Base-by-base conservation (phyloP, 768 basidiomycete genomes). In the Coprinellus aureogranulatus region DNA sequence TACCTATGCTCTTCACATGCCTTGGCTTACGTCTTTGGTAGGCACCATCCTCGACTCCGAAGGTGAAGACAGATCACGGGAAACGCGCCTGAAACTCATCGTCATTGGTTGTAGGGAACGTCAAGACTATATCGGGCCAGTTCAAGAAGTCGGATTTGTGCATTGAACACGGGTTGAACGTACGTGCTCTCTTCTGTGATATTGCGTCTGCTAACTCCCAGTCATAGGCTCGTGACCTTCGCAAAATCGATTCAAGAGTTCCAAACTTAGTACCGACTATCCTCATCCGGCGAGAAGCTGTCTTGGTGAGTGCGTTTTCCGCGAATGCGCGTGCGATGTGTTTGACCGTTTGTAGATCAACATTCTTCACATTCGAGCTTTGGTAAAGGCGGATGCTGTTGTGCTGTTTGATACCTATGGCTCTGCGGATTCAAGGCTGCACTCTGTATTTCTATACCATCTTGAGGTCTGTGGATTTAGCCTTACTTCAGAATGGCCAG, bases 221-320 rank as follows among this genome's bases (percentile, higher is more conserved):
- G 54, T 59, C 49, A 49, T 64, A 94, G 91, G 89, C 94, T 64
- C 89, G 96, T 80, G 96, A 98, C 77, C 79, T 98, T 23, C 88
- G 96, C 54, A 97, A 98, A 78, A 91, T 98, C 63, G 96, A 98
- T 75, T 94, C 92, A 3, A 81, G 93, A 63, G 83, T 94, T 62
- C 94, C 95, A 34, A 97, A 95, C 72, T 85, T 96, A 56, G 90
- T 98, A 18, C 94, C 95, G 40, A 94, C 94, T 41, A 95, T 98
- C 65, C 83, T 98, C 56, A 84, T 90, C 53, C 82, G 96, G 62
- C 89, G 87, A 66, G 88, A 92, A 72, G 92, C 90, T 47, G 86
- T 98, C 62, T 78, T 98, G 60, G 92, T 92, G 68, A 57, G 85
- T 79, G n/a, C 45, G 46, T 54, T 57, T 48, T 48, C 25, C 55